Conservation (phyloP, 2,329 filamentous ascomycete genomes). For the Sclerotinia subarctica region DNA sequence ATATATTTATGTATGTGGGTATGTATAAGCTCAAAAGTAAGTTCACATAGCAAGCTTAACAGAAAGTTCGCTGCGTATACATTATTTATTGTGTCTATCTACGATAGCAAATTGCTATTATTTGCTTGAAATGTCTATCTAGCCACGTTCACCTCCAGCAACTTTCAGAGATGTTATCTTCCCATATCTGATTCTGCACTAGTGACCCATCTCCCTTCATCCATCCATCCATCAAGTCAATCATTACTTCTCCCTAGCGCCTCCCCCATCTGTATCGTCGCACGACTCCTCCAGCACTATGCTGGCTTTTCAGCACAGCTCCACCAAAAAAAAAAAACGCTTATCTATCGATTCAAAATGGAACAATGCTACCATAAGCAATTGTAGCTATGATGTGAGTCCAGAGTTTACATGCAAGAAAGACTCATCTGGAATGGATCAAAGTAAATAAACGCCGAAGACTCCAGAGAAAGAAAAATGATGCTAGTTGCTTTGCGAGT, state of each 20-base stretch:
- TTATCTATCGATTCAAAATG: neutral
- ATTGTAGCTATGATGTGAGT: neutral
- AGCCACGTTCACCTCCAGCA: neutral
- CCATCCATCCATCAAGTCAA: neutral
- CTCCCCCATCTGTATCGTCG: neutral
- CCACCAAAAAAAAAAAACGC: conserved; percentile 3
- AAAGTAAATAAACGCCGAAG: conserved; percentile 7
- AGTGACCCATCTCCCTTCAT: neutral
- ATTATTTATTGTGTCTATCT: conserved; percentile 1
- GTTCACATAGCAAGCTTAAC: neutral
- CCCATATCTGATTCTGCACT: neutral
- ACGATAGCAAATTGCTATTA: neutral
- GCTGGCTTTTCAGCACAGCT: neutral
- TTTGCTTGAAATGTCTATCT: neutral
- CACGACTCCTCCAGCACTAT: neutral
- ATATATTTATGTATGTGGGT: neutral
- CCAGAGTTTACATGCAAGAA: neutral
- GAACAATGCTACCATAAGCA: neutral
- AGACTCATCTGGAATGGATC: conserved; percentile 8
- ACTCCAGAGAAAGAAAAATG: neutral
- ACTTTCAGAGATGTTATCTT: neutral
- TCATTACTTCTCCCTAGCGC: neutral
- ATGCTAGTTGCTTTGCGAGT: neutral
- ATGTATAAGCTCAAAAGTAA: neutral
- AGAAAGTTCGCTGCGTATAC: neutral